Conservation (phyloP, 2,329 filamentous ascomycete genomes). For the Cladosporium sp. region DNA sequence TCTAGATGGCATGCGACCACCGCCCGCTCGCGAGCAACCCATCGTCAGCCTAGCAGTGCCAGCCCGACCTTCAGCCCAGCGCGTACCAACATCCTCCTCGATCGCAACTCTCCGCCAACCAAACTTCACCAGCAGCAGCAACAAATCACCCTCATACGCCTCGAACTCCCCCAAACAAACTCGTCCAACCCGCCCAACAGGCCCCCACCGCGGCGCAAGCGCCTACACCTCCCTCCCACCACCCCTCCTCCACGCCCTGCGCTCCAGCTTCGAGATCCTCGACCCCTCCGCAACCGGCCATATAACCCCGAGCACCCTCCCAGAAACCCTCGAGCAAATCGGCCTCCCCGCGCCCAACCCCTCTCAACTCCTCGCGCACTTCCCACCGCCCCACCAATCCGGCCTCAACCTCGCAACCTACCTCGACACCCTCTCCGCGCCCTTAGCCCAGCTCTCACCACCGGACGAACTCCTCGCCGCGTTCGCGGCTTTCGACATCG, state of each 20-base stretch:
- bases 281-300: conserved; percentile 85
- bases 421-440: conserved; percentile 75
- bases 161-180: conserved; percentile 8
- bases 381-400: conserved; percentile 66
- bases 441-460: conserved; percentile 73
- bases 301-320: conserved; percentile 80
- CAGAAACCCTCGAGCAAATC: conserved; percentile 82
- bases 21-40: conserved; percentile 31
- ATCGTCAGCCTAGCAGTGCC: conserved; percentile 36
- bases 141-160: conserved; percentile 3
- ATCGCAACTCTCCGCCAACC: conserved; percentile 29
- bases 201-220: conserved; percentile 19
- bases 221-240: conserved; percentile 72
- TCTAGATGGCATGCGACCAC: conserved; percentile 26
- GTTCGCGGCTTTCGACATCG: conserved; percentile 92
- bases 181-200: conserved; percentile 20
- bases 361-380: conserved; percentile 76
- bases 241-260: conserved; percentile 79
- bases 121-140: conserved; percentile 22
- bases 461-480: conserved; percentile 81
- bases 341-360: conserved; percentile 70
- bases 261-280: conserved; percentile 91
- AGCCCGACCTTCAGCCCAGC: conserved; percentile 40
- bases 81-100: conserved; percentile 41
- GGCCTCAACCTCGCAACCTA: conserved; percentile 84